These are phyloP conservation scores for Aspergillus nomiae DNA, from an alignment of 2,329 filamentous ascomycete genomes.

Conservation along the genomic window DNA sequence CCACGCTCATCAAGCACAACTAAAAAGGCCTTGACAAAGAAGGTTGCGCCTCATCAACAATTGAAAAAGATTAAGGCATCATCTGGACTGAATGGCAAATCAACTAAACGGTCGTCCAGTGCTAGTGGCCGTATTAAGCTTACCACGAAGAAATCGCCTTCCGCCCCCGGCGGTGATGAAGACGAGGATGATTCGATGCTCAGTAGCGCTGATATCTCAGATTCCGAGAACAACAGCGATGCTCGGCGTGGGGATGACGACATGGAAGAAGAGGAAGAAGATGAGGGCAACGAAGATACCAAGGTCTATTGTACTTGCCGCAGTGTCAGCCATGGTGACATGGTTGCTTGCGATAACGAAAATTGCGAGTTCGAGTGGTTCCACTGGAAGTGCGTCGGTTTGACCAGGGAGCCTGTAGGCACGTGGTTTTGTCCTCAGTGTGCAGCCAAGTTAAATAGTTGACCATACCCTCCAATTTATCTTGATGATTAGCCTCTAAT, in stretches of 20 bases:
- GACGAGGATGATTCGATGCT: conserved; percentile 58
- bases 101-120: conserved; percentile 47
- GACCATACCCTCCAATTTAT: conserved; percentile 8
- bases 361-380: conserved; percentile 68
- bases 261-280: conserved; percentile 50
- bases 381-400: conserved; percentile 64
- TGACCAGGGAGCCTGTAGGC: conserved; percentile 61
- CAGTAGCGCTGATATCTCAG: conserved; percentile 52
- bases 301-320: conserved; percentile 68
- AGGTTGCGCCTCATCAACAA: conserved; percentile 58
- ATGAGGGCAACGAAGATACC: conserved; percentile 58
- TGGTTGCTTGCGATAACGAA: conserved; percentile 69
- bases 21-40: conserved; percentile 55
- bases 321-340: conserved; percentile 66
- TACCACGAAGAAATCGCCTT: conserved; percentile 45
- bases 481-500: not conserved
- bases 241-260: conserved; percentile 39
- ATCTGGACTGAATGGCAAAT: conserved; percentile 35
- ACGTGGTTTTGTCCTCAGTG: conserved; percentile 61
- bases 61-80: conserved; percentile 42
- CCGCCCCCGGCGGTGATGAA: conserved; percentile 43
- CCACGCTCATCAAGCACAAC: conserved; percentile 46
- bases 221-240: conserved; percentile 45
- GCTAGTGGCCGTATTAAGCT: conserved; percentile 39
- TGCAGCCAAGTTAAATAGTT: conserved; percentile 43